A percentile compares a stretch with the other conserved stretches of the same genome.
Conservation (phyloP, 73 alveolate species). For the Tetrahymena thermophila region DNA sequence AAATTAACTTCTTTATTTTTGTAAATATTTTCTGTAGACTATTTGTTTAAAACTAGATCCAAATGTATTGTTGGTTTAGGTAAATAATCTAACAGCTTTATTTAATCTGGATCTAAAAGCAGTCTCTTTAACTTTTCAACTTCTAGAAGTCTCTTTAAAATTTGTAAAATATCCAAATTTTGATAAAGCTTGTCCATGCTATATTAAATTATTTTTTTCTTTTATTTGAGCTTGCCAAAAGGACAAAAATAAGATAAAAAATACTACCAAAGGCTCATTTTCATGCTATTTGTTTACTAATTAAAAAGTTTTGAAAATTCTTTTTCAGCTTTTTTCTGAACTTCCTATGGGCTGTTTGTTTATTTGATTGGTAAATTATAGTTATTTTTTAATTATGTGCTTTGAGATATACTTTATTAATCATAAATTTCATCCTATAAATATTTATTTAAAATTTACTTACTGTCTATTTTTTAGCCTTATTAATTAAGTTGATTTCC, state of each 20-base stretch:
- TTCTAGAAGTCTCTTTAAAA: conserved; percentile 5
- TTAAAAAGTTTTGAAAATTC: neutral
- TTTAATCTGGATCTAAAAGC: neutral
- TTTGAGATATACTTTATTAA: no score
- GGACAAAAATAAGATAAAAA: neutral
- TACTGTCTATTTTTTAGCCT: no score
- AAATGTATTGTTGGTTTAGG: conserved; percentile 25
- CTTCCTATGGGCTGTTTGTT: neutral
- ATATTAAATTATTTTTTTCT: conserved; percentile 8
- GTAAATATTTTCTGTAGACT: neutral
- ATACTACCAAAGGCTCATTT: neutral
- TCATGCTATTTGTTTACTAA: neutral
- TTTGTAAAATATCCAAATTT: conserved; percentile 9
- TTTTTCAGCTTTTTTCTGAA: no score
- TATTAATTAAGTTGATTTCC: no score
- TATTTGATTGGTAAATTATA: neutral
- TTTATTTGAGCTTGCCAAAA: neutral
- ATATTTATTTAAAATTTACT: no score
- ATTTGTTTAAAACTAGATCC: neutral
- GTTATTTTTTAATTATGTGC: no score
- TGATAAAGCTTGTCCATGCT: conserved; percentile 1
- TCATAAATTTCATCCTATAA: no score
- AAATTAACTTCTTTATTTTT: neutral
- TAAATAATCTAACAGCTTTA: conserved; percentile 17
- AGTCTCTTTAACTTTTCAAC: conserved; percentile 21